Evolutionary conservation across 805 yeast genomes (phyloP).

Genomic region (Candida verbasci): DNA sequence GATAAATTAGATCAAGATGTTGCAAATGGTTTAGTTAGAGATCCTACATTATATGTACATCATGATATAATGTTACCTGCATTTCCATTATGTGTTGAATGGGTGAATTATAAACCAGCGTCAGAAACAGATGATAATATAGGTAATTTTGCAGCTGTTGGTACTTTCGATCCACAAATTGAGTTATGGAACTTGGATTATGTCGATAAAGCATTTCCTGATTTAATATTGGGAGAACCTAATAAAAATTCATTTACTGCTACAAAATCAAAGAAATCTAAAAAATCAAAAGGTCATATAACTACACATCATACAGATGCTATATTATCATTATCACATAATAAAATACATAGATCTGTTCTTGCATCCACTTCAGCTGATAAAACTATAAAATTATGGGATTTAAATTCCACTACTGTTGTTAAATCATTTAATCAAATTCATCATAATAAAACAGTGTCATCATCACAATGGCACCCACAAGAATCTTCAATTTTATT

Average conservation of each 20-base stretch:
- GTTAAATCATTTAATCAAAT: constrained; percentile 70
- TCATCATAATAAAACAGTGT: constrained; percentile 78
- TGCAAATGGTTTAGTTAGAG: constrained; percentile 68
- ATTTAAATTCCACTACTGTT: constrained; percentile 66
- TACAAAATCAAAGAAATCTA: constrained; percentile 42
- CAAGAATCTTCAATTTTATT: constrained; percentile 62
- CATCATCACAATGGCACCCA: constrained; percentile 82
- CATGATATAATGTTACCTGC: constrained; percentile 97
- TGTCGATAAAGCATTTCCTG: constrained; percentile 92
- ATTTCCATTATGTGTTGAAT: constrained; percentile 93
- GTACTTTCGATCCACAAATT: constrained; percentile 95
- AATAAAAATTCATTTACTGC: constrained; percentile 39
- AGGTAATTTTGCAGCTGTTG: constrained; percentile 94
- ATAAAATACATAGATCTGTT: constrained; percentile 73
- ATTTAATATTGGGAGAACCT: constrained; percentile 82
- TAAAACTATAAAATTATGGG: constrained; percentile 93
- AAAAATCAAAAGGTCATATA: constrained; percentile 46
- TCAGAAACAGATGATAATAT: constrained; percentile 41
- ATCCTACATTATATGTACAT: constrained; percentile 79
- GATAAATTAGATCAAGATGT: constrained; percentile 70
- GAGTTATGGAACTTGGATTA: constrained; percentile 96
- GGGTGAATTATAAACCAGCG: constrained; percentile 77
- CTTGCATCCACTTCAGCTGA: constrained; percentile 96
- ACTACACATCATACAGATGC: constrained; percentile 91
- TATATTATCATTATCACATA: constrained; percentile 80